Conservation (phyloP, 768 basidiomycete genomes). For the Udeniomyces megalosporus region DNA sequence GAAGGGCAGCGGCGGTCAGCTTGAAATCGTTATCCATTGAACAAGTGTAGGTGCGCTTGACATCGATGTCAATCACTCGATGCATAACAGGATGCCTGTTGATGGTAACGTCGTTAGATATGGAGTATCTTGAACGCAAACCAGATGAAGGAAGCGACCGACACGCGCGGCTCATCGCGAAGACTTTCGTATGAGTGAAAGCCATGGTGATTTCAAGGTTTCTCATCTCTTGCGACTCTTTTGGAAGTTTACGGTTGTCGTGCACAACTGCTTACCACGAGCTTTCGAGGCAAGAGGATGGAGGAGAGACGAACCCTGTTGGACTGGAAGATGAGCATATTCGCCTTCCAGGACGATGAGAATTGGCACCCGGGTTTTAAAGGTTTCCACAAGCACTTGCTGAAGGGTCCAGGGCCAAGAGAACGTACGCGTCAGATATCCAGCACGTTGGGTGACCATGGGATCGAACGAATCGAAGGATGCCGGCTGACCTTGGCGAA, state of each 20-base stretch:
- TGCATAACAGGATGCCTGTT: no score
- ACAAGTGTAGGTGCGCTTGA: not conserved
- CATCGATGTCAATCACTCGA: no score
- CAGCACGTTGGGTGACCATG: no score
- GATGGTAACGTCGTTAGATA: no score
- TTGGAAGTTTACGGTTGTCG: no score
- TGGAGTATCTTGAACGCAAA: no score
- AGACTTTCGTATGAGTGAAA: no score
- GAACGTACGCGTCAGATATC: no score
- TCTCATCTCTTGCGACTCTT: slow-evolving; percentile 54
- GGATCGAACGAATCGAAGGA: not conserved
- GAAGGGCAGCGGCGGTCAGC: not conserved
- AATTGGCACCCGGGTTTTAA: not conserved
- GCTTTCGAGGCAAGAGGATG: slow-evolving; percentile 25
- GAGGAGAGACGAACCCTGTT: not conserved
- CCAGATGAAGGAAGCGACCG: no score
- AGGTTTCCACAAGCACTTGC: not conserved
- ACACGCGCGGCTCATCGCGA: no score
- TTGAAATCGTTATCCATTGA: not conserved
- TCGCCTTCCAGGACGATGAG: slow-evolving; percentile 3
- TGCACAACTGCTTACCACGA: slow-evolving; percentile 36
- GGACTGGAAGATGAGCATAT: slow-evolving; percentile 17
- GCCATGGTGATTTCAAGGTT: no score
- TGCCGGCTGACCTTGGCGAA: not conserved
- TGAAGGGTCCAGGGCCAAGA: not conserved